These are phyloP conservation scores for Boletus semigastroideus DNA, from an alignment of 1,284 basidiomycete species.

Conservation along the genomic window DNA sequence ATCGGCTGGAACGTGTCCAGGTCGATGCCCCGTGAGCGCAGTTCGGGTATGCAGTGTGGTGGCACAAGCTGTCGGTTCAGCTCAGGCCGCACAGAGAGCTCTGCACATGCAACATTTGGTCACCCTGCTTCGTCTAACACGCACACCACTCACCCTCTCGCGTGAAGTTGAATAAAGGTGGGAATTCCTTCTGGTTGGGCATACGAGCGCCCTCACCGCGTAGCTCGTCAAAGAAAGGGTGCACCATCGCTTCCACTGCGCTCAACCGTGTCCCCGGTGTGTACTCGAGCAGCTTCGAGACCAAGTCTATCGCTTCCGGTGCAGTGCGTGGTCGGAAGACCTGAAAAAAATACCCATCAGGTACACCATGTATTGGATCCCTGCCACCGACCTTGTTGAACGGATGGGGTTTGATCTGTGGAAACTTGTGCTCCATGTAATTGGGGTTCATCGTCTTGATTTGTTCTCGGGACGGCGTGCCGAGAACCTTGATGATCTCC, in stretches of 20 bases:
- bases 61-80: conserved; percentile 91
- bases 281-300: conserved; percentile 94
- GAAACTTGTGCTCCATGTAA: conserved; percentile 99
- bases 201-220: conserved; percentile 87
- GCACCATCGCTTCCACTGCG: conserved; percentile 91
- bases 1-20: conserved; percentile 92
- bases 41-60: conserved; percentile 83
- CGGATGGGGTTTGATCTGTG: conserved; percentile 97
- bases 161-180: conserved; percentile 94
- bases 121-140: neutral
- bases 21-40: conserved; percentile 83
- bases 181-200: conserved; percentile 97
- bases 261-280: conserved; percentile 91
- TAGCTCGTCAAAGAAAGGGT: conserved; percentile 98
- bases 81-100: conserved; percentile 95
- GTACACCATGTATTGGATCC: neutral
- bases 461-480: conserved; percentile 97
- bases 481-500: conserved; percentile 99
- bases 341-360: conserved; percentile 41
- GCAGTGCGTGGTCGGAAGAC: conserved; percentile 98
- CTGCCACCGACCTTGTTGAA: conserved; percentile 74
- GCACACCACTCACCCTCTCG: conserved; percentile 75
- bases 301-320: conserved; percentile 94
- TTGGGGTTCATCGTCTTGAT: conserved; percentile 99
- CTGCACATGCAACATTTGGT: conserved; percentile 41